Evolutionary conservation across 176 grass and related monocot genomes (phyloP), one percentile per base, ranked within the genome.

Genomic region (Eremochloa ophiuroides): DNA sequence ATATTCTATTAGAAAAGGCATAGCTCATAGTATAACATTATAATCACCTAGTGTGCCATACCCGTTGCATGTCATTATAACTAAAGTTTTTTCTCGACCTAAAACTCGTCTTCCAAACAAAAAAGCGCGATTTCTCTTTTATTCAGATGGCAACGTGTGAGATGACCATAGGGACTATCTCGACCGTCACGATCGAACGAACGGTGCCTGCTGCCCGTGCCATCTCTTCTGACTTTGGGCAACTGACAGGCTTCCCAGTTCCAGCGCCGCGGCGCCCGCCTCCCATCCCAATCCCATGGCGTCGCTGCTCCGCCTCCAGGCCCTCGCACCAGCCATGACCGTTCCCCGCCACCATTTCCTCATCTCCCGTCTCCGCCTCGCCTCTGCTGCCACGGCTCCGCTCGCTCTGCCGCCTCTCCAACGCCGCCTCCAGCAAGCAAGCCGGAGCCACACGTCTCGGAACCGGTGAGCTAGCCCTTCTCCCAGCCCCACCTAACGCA

Each of bases 281-380:
- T 71, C 27, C 74, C 59, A 16, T 29, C 58, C 58, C 35, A 91
- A 60, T 14, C 58, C 59, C 44, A 91, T 87, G 85, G 76, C 85
- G 62, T 87, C 85, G 28, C 71, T 87, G 29, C 89, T 91, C 55
- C 89, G 81, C 53, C 71, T 84, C 76, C 81, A 71, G 39, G 69
- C 34, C 43, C 71, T 91, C 20, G 27, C 11, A 26, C 64, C 75
- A 34, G 60, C 26, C 42, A 28, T 72, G 50, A 4, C 76, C 12
- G 13, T 33, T 31, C 71, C 76, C 22, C 71, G 26, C 26, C 35
- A 13, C 6, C 55, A 70, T 6, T 14, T 28, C 58, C 55, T 77
- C 28, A 44, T 34, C 20, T 62, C 33, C 25, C 41, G 26, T 23
- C 41, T 75, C 41, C 80, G 62, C 48, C 33, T 37, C 68, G 11